These are phyloP conservation scores for Haplosporangium gracile DNA, from an alignment of 192 early-diverging fungal genomes.

Conservation along the genomic window DNA sequence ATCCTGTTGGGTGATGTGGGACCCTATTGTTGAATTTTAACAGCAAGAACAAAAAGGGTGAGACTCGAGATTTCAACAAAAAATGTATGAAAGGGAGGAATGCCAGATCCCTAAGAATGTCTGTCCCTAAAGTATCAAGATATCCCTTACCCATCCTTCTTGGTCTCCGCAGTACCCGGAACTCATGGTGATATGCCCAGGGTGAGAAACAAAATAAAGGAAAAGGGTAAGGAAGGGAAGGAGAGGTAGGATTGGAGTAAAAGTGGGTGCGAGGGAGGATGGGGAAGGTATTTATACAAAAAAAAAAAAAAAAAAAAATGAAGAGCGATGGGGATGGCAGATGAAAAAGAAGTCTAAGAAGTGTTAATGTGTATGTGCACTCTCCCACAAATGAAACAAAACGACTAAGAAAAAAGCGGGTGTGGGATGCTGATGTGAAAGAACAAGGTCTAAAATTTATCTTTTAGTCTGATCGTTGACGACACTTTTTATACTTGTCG, in stretches of 20 bases:
- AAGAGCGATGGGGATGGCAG: background rate
- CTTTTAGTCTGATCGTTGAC: too few species aligned
- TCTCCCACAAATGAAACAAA: background rate
- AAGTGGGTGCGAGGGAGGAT: background rate
- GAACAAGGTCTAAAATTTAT: background rate
- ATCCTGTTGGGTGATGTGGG: constrained; percentile 11
- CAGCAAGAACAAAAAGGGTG: background rate
- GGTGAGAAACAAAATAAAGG: background rate
- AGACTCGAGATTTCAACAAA: background rate
- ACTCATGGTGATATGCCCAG: constrained; percentile 13
- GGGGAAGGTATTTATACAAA: background rate
- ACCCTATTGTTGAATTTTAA: background rate
- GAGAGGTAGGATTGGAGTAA: background rate
- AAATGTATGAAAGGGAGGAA: too few species aligned
- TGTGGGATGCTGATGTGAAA: background rate
- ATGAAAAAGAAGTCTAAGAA: background rate
- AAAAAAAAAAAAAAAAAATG: background rate
- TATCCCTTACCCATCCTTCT: constrained; percentile 40
- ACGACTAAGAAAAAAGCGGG: background rate
- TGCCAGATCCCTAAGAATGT: background rate
- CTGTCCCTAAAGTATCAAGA: too few species aligned
- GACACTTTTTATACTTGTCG: too few species aligned
- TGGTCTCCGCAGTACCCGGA: constrained; percentile 18
- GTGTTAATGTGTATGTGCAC: background rate
- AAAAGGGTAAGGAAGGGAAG: background rate